Percentiles rank a stretch among this genome's conserved stretches.
phyloP scores from a whole-genome alignment of 2,329 filamentous ascomycete species.

The Aspergillus sp. region DNA sequence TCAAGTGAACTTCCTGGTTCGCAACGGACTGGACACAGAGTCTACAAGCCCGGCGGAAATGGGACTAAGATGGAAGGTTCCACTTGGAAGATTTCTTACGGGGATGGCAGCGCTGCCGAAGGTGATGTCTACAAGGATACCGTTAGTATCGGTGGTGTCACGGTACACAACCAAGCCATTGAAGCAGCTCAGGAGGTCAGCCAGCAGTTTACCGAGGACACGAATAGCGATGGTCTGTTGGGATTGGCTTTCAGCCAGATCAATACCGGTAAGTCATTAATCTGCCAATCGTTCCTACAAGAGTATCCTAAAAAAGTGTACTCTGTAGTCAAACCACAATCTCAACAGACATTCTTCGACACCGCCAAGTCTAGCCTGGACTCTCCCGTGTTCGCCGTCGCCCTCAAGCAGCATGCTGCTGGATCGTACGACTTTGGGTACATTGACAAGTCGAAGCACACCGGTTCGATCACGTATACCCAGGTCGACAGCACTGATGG shows the following conservation, averaged over 20 bases:
- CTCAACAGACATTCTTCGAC: slow-evolving; percentile 54
- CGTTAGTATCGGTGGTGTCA: slow-evolving; percentile 54
- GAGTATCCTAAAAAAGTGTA: neutral
- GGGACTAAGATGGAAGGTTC: slow-evolving; percentile 41
- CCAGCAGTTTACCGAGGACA: slow-evolving; percentile 43
- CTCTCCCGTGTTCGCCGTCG: slow-evolving; percentile 46
- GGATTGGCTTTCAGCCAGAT: slow-evolving; percentile 53
- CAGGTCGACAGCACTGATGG: slow-evolving; percentile 50
- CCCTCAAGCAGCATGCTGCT: slow-evolving; percentile 46
- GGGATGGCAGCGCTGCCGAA: slow-evolving; percentile 54
- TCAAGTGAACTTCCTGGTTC: slow-evolving; percentile 48
- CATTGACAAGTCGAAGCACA: slow-evolving; percentile 53
- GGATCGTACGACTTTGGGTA: slow-evolving; percentile 52
- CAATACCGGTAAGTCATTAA: slow-evolving; percentile 40
- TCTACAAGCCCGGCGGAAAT: slow-evolving; percentile 49
- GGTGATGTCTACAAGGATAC: slow-evolving; percentile 60
- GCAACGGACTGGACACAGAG: slow-evolving; percentile 46
- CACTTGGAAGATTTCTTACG: slow-evolving; percentile 56
- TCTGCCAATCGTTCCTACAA: neutral
- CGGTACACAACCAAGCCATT: slow-evolving; percentile 54
- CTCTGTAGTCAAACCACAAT: slow-evolving; percentile 36
- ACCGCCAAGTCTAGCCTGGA: slow-evolving; percentile 46
- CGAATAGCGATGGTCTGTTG: slow-evolving; percentile 51
- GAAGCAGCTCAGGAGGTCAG: slow-evolving; percentile 57
- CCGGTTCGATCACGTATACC: slow-evolving; percentile 49